Base-by-base conservation (phyloP, 2,329 filamentous ascomycete genomes). In the Pestalotiopsis sp. region DNA sequence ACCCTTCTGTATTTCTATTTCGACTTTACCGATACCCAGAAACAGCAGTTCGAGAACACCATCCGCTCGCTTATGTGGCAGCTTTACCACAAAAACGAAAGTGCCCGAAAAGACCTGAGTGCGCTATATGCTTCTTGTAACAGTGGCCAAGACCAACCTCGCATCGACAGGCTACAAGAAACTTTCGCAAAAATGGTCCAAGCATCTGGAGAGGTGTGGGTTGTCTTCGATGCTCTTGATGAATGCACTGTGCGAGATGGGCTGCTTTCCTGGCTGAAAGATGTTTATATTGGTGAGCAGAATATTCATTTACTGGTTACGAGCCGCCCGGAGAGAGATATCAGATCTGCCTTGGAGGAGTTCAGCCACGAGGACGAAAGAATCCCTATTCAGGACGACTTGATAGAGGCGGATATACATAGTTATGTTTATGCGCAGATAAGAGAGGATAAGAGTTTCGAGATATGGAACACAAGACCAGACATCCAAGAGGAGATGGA, bases 31-130 rank as follows among this genome's bases (percentile, higher is more conserved):
- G 76, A 83, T 63, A 52, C 7, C 0, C 62, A 75, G 36, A 84
- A 83, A 64, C 80, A 81, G 67, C 56, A 71, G 0, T 59, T 77
- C 4, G 75, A 79, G 17, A 70, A 74, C 0, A 77, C 82, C 74
- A 13, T 83, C 1, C 76, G 77, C 20, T 82, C 81, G 12, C 71
- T 84, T 3, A 61, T 82, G 11, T 68, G 52, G 17, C 82, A 84
- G 66, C 71, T 83, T 2, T 75, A 75, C 61, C 56, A 72, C 25
- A 72, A 73, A 14, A 69, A 63, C 11, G 66, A 64, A 13, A 61
- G 62, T 13, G 63, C 73, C 14, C 74, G 70, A 5, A 17, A 52
- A 36, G 9, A 62, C 38, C 59, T 81, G 6, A 71, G 79, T 4
- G 23, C 65, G 3, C 69, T 80, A 0, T 79, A 73, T 61, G 74